These are phyloP conservation scores for Calonectria hawksworthii DNA, from an alignment of 2,329 filamentous ascomycete species.

Conservation along the genomic window DNA sequence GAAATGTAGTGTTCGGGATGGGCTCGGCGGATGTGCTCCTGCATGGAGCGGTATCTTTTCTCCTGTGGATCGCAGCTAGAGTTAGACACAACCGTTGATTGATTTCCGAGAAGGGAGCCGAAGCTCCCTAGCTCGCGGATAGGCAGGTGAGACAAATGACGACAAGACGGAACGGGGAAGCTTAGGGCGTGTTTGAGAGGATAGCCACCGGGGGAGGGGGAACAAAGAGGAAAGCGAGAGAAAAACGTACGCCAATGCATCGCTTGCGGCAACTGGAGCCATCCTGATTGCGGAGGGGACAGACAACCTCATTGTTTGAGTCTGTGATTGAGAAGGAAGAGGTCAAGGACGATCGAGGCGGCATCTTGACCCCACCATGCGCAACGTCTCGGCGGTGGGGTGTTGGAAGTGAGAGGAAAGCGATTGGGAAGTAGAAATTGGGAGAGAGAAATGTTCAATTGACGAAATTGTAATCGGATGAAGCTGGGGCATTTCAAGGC, in stretches of 20 bases:
- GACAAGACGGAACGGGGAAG: constrained; percentile 34
- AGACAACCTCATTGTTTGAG: constrained; percentile 95
- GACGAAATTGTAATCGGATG: constrained; percentile 39
- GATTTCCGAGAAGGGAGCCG: constrained; percentile 26
- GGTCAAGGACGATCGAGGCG: constrained; percentile 87
- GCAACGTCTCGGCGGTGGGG: constrained; percentile 47
- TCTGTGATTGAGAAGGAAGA: constrained; percentile 94
- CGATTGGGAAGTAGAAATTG: constrained; percentile 34
- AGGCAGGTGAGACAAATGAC: constrained; percentile 45
- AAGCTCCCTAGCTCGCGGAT: constrained; percentile 28
- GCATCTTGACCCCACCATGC: constrained; percentile 82
- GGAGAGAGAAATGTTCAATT: constrained; percentile 48
- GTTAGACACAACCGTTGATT: constrained; percentile 41
- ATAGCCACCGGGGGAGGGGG: not conserved
- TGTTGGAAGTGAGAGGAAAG: constrained; percentile 38
- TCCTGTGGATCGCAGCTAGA: constrained; percentile 69
- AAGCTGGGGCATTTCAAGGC: constrained; percentile 45
- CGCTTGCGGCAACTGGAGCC: constrained; percentile 96
- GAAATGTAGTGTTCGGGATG: constrained; percentile 98
- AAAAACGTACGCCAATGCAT: constrained; percentile 92
- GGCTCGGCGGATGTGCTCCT: constrained; percentile 97
- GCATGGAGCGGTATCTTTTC: constrained; percentile 98
- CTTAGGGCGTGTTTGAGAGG: constrained; percentile 12
- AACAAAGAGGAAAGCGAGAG: constrained; percentile 16
- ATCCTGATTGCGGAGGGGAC: constrained; percentile 95